A percentile compares a stretch with the other conserved stretches of the same genome.
phyloP scores from a whole-genome alignment of 2,329 filamentous ascomycete genomes.

The Fragosphaeria purpurea region DNA sequence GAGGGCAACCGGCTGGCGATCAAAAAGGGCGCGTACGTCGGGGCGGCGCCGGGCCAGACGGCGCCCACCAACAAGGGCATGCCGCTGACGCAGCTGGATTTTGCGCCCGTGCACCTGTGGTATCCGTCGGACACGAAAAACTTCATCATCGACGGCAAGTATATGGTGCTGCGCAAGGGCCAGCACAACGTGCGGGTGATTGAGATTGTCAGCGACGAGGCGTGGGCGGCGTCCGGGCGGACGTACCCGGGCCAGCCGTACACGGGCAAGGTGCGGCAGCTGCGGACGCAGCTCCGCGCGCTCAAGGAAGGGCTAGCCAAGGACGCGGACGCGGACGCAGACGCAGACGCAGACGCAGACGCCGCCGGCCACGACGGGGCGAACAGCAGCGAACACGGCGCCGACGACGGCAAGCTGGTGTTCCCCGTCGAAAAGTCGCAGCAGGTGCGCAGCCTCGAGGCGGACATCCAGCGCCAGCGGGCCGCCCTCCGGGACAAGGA shows the following conservation, averaged over 20 bases:
- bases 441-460: slow-evolving; percentile 12
- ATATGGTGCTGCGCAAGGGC: slow-evolving; percentile 52
- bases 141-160: slow-evolving; percentile 48
- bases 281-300: slow-evolving; percentile 28
- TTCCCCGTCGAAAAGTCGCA: slow-evolving; percentile 17
- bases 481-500: background rate
- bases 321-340: background rate
- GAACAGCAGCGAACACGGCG: background rate
- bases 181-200: slow-evolving; percentile 55
- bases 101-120: slow-evolving; percentile 52
- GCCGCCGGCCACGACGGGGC: background rate
- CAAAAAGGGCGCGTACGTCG: slow-evolving; percentile 51
- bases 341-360: background rate
- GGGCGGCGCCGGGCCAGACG: slow-evolving; percentile 31
- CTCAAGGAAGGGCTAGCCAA: slow-evolving; percentile 21
- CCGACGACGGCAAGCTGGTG: slow-evolving; percentile 6
- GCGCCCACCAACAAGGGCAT: slow-evolving; percentile 28
- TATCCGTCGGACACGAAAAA: slow-evolving; percentile 45
- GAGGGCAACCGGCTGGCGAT: slow-evolving; percentile 50
- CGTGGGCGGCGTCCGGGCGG: slow-evolving; percentile 38
- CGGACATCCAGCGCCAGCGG: slow-evolving; percentile 12
- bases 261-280: slow-evolving; percentile 37
- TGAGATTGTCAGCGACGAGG: slow-evolving; percentile 47
- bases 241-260: slow-evolving; percentile 44
- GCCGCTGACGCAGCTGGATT: slow-evolving; percentile 43